phyloP scores from a whole-genome alignment of 2,329 filamentous ascomycete species.

The Neonectria sp. region DNA sequence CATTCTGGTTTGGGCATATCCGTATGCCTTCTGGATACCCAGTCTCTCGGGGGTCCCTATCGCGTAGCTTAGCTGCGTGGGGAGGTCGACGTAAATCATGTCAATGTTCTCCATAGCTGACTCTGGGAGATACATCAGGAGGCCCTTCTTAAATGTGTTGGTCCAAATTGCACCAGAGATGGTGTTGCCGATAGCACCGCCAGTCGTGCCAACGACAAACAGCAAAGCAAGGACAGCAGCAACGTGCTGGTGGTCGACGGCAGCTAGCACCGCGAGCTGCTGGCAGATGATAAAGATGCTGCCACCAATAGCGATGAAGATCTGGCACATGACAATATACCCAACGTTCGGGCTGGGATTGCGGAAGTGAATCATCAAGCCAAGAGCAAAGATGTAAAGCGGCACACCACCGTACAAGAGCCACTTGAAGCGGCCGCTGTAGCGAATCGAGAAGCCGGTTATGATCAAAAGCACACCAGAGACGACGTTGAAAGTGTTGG shows the following conservation, averaged over 20 bases:
- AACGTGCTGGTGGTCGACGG: constrained; percentile 52
- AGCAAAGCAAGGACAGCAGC: constrained; percentile 50
- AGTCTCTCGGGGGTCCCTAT: constrained; percentile 59
- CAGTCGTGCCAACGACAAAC: constrained; percentile 46
- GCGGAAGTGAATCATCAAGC: constrained; percentile 56
- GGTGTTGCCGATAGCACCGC: constrained; percentile 48
- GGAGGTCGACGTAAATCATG: constrained; percentile 68
- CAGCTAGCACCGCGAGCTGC: constrained; percentile 49
- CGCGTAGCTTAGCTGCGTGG: constrained; percentile 65
- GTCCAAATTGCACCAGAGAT: constrained; percentile 53
- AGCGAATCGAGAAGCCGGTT: constrained; percentile 63
- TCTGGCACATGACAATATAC: constrained; percentile 66
- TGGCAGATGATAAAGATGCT: constrained; percentile 63
- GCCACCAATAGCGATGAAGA: constrained; percentile 66
- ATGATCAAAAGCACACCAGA: constrained; percentile 62
- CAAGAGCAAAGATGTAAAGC: constrained; percentile 66
- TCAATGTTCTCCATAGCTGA: constrained; percentile 53
- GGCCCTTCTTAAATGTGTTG: constrained; percentile 55
- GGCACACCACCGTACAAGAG: constrained; percentile 65
- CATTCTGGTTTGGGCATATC: constrained; percentile 65
- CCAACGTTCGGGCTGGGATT: constrained; percentile 56
- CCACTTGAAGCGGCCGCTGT: constrained; percentile 67
- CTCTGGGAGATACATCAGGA: constrained; percentile 66
- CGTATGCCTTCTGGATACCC: constrained; percentile 73
- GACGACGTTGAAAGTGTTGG: constrained; percentile 64